These are phyloP conservation scores for Beauveria pseudobassiana DNA, from an alignment of 2,329 filamentous ascomycete genomes.

Conservation along the genomic window DNA sequence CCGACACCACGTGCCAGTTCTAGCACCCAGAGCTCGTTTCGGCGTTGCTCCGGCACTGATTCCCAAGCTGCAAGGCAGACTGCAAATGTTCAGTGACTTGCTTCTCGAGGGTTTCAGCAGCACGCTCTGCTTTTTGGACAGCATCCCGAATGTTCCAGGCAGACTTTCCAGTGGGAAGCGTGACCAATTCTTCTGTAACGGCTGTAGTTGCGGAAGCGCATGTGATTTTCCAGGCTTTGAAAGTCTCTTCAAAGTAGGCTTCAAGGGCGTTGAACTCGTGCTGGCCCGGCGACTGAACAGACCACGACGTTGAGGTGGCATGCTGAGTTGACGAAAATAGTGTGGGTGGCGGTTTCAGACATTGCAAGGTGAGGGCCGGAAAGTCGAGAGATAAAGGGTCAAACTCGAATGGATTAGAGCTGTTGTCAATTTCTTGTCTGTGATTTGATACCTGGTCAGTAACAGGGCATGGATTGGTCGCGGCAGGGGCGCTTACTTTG, in stretches of 20 bases:
- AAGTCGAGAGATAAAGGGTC: slow-evolving; percentile 82
- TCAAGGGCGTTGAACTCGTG: slow-evolving; percentile 68
- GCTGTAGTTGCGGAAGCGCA: slow-evolving; percentile 44
- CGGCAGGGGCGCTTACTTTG: slow-evolving; percentile 55
- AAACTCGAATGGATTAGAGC: slow-evolving; percentile 63
- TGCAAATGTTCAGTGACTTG: slow-evolving; percentile 68
- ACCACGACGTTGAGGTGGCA: slow-evolving; percentile 72
- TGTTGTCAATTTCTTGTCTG: slow-evolving; percentile 49
- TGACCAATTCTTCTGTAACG: slow-evolving; percentile 42
- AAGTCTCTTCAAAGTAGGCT: slow-evolving; percentile 58
- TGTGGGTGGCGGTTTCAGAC: slow-evolving; percentile 72
- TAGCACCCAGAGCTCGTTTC: slow-evolving; percentile 52
- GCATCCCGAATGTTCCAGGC: slow-evolving; percentile 38
- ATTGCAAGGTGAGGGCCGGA: slow-evolving; percentile 72
- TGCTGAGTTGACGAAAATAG: slow-evolving; percentile 77
- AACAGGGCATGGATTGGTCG: background rate
- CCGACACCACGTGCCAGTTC: slow-evolving; percentile 55
- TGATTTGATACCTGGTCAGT: slow-evolving; percentile 14
- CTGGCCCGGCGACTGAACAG: slow-evolving; percentile 64
- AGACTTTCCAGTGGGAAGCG: slow-evolving; percentile 34
- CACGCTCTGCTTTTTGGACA: slow-evolving; percentile 40
- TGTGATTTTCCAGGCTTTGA: slow-evolving; percentile 55
- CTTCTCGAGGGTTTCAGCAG: slow-evolving; percentile 55
- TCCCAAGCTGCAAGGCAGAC: slow-evolving; percentile 73
- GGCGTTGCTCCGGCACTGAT: slow-evolving; percentile 47